phyloP scores from a whole-genome alignment of 805 yeast genomes.

The Myxozyma kluyveri region DNA sequence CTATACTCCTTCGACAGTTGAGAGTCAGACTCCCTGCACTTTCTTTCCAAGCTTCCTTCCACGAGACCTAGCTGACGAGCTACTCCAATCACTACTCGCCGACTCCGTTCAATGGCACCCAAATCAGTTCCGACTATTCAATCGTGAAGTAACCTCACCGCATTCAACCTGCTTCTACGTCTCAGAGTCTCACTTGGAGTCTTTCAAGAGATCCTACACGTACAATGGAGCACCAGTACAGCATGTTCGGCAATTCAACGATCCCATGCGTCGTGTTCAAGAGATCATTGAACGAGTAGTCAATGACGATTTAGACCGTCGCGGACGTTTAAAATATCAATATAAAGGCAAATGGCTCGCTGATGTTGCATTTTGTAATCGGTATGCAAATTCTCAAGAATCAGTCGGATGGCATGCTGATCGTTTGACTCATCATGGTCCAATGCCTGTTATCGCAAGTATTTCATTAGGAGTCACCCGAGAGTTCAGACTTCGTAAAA shows the following conservation, averaged over 20 bases:
- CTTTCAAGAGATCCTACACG: slow-evolving; percentile 28
- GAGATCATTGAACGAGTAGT: slow-evolving; percentile 44
- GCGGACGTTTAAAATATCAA: slow-evolving; percentile 44
- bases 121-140: slow-evolving; percentile 59
- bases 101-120: slow-evolving; percentile 44
- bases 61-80: slow-evolving; percentile 44
- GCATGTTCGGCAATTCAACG: slow-evolving; percentile 40
- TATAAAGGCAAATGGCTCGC: slow-evolving; percentile 48
- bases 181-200: slow-evolving; percentile 28
- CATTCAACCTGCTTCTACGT: slow-evolving; percentile 49
- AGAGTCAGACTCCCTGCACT: slow-evolving; percentile 46
- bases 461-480: slow-evolving; percentile 68
- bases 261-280: slow-evolving; percentile 44
- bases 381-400: slow-evolving; percentile 49
- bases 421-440: slow-evolving; percentile 68
- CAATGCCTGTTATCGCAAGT: slow-evolving; percentile 65
- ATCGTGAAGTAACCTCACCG: slow-evolving; percentile 57
- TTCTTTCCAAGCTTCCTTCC: slow-evolving; percentile 56
- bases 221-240: slow-evolving; percentile 44
- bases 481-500: slow-evolving; percentile 43
- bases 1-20: slow-evolving; percentile 53
- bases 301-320: slow-evolving; percentile 38
- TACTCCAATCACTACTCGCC: slow-evolving; percentile 46
- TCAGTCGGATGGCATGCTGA: slow-evolving; percentile 77
- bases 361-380: slow-evolving; percentile 55